Base-by-base conservation (phyloP, 2,329 filamentous ascomycete species). In the Colletotrichum lentis region DNA sequence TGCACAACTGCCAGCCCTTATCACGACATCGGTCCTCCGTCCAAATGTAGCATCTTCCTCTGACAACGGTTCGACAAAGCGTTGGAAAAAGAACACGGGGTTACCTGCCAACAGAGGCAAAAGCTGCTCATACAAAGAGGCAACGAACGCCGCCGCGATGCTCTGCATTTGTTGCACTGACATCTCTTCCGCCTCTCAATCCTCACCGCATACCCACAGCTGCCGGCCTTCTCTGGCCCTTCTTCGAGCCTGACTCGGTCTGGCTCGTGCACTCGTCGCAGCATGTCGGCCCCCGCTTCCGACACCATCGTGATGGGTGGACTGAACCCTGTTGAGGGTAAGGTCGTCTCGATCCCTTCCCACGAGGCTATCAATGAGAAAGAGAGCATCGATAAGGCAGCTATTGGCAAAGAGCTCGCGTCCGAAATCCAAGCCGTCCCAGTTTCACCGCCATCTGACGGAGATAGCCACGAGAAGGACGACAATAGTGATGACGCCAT, bases 401-500 rank as follows among this genome's bases (percentile, higher is more conserved):
- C 64, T 35, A 53, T 62, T 6, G 65, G 62, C 35, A 71, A 71
- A 39, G 69, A 70, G n/a, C 14, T 64, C 1, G 72, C 73, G 14
- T 37, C 56, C 41, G 74, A 74, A 37, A 76, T 75, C 60, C 71
- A 71, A 11, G 61, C 71, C 10, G 39, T 56, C 14, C 3, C 41
- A 4, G 64, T 70, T 2, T 52, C 70, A 0, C 70, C 69, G 5
- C 53, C 55, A 4, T 70, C 69, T 31, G 72, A 73, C 16, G 63
- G 55, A 12, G 72, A 69, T 11, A 39, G 46, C 44, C 53, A 56
- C 11, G 44, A 54, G 3, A 70, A 62, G 55, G 72, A 73, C 31
- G 64, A 76, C 1, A 76, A 77, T 0, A 77, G 76, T 39, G 77
- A 80, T 56, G 78, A 81, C 27, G 76, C 72, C 16, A 80, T 86